A percentile compares a stretch with the other conserved stretches of the same genome.
These are phyloP conservation scores for Vigna hirtella DNA, from an alignment of 306 rosid genomes.

Conservation along the genomic window DNA sequence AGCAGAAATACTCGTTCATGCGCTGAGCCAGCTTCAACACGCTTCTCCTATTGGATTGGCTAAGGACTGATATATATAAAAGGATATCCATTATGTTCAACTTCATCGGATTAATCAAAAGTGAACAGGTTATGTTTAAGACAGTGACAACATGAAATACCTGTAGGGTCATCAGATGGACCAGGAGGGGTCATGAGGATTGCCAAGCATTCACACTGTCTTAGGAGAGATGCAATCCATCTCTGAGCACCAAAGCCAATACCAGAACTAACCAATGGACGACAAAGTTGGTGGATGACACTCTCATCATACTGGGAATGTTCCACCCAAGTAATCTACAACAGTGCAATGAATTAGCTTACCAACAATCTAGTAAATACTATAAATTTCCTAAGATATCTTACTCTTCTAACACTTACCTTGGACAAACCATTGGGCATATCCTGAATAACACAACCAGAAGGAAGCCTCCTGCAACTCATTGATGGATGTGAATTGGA, in stretches of 20 bases:
- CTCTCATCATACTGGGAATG: conserved; percentile 82
- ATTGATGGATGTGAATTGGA: conserved; percentile 40
- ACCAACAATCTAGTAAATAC: background rate
- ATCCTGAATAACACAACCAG: conserved; percentile 87
- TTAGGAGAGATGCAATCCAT: conserved; percentile 86
- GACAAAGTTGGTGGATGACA: conserved; percentile 66
- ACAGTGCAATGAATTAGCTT: conserved; percentile 13
- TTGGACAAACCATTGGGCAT: conserved; percentile 73
- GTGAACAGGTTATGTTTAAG: conserved; percentile 18
- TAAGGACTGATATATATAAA: conserved; percentile 49
- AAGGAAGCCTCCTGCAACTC: conserved; percentile 80
- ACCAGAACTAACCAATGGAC: conserved; percentile 61
- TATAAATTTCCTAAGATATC: background rate
- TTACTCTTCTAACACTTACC: conserved; percentile 48
- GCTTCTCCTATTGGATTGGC: conserved; percentile 57
- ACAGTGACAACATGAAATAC: conserved; percentile 33
- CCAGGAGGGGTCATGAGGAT: conserved; percentile 52
- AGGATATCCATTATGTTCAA: conserved; percentile 32
- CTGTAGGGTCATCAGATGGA: conserved; percentile 60
- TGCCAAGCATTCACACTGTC: conserved; percentile 75
- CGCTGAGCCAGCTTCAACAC: conserved; percentile 76
- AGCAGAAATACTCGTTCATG: conserved; percentile 74
- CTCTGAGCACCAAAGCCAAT: conserved; percentile 83
- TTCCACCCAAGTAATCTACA: conserved; percentile 92
- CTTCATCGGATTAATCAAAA: background rate